Evolutionary conservation across 2,329 filamentous ascomycete species (phyloP).

Genomic region (Capronia coronata): DNA sequence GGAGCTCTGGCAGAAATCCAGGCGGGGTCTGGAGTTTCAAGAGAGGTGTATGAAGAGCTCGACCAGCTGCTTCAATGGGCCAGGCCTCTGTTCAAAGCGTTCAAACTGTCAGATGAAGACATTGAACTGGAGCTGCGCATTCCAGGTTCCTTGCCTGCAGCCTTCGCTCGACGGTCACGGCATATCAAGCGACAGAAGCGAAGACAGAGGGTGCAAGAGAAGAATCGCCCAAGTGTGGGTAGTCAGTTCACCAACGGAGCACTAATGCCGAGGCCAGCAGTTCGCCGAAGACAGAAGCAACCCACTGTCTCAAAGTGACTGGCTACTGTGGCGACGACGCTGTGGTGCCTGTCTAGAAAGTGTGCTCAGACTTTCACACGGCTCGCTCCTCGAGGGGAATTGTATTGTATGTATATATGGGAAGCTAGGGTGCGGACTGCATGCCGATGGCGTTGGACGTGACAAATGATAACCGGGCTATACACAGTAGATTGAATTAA

Average conservation of each 20-base stretch:
- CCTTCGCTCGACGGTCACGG: not conserved
- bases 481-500: not conserved
- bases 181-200: not conserved
- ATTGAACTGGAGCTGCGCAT: conserved; percentile 13
- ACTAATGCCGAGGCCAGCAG: not conserved
- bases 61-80: conserved; percentile 16
- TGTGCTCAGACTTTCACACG: too few relatives aligned
- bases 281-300: not conserved
- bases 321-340: not conserved
- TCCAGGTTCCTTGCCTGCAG: not conserved
- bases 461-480: not conserved
- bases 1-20: conserved; percentile 17
- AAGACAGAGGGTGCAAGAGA: not conserved
- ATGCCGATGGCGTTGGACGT: not conserved
- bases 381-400: too few relatives aligned
- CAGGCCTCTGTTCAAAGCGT: conserved; percentile 4
- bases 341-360: too few relatives aligned
- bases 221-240: not conserved
- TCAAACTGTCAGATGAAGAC: conserved; percentile 12
- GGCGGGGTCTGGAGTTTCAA: not conserved
- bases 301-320: not conserved
- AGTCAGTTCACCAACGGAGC: not conserved
- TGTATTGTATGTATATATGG: not conserved
- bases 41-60: conserved; percentile 6
- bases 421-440: not conserved